These are phyloP conservation scores for Glonium stellatum DNA, from an alignment of 495 filamentous ascomycete species.

Conservation along the genomic window DNA sequence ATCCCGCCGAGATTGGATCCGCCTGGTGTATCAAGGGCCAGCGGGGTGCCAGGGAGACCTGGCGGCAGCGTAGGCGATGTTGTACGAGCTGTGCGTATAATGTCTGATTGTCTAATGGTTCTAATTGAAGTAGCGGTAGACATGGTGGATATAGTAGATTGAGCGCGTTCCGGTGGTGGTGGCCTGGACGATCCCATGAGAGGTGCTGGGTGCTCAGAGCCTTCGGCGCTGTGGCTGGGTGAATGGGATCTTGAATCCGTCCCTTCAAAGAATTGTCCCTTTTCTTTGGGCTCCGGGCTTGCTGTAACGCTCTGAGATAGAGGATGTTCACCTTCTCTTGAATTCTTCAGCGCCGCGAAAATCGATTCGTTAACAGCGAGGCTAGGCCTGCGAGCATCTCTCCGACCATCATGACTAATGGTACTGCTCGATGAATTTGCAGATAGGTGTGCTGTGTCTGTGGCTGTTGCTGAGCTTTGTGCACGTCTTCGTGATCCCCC, in stretches of 20 bases:
- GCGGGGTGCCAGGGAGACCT: slow-evolving; percentile 41
- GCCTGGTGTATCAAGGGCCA: slow-evolving; percentile 44
- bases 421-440: slow-evolving; percentile 47
- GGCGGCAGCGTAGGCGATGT: slow-evolving; percentile 32
- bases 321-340: slow-evolving; percentile 60
- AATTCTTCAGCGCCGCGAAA: slow-evolving; percentile 46
- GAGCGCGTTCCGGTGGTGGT: slow-evolving; percentile 43
- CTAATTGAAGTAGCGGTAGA: slow-evolving; percentile 57
- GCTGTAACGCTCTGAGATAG: slow-evolving; percentile 75
- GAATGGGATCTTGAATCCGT: slow-evolving; percentile 33
- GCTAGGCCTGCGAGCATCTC: slow-evolving; percentile 59
- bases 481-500: slow-evolving; percentile 26
- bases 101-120: slow-evolving; percentile 40
- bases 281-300: slow-evolving; percentile 54
- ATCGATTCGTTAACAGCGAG: slow-evolving; percentile 65
- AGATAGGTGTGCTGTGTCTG: slow-evolving; percentile 13
- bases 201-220: slow-evolving; percentile 13
- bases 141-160: slow-evolving; percentile 41
- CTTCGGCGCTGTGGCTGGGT: slow-evolving; percentile 20
- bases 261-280: slow-evolving; percentile 40
- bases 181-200: slow-evolving; percentile 41
- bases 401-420: slow-evolving; percentile 50
- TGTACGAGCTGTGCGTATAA: slow-evolving; percentile 22
- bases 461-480: slow-evolving; percentile 30
- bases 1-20: slow-evolving; percentile 48